Evolutionary conservation across 1,139 yeast genomes (phyloP).

Genomic region (Kodamaea sp.): DNA sequence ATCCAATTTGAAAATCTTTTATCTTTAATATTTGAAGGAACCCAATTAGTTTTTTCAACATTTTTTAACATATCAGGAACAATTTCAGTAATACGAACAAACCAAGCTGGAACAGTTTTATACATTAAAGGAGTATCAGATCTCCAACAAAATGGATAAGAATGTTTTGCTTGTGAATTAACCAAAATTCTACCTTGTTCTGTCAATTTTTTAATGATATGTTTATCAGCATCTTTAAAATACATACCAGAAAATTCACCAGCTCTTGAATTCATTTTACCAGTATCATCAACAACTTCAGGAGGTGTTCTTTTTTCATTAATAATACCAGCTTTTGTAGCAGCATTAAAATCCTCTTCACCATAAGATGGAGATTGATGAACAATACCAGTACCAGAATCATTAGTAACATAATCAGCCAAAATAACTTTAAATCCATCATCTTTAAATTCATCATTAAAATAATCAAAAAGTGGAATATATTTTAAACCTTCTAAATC

Average conservation of each 20-base stretch:
- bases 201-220: slow-evolving; percentile 79
- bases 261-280: slow-evolving; percentile 74
- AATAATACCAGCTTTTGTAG: slow-evolving; percentile 72
- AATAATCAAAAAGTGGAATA: slow-evolving; percentile 80
- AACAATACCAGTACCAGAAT: slow-evolving; percentile 98
- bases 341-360: slow-evolving; percentile 93
- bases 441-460: slow-evolving; percentile 69
- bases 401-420: slow-evolving; percentile 83
- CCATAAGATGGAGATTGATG: slow-evolving; percentile 99
- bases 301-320: slow-evolving; percentile 72
- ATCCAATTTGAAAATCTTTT: slow-evolving; percentile 98
- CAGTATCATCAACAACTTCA: slow-evolving; percentile 90
- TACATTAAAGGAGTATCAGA: slow-evolving; percentile 96
- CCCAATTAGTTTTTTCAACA: slow-evolving; percentile 90
- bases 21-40: slow-evolving; percentile 83
- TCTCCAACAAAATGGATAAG: slow-evolving; percentile 99
- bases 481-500: slow-evolving; percentile 77
- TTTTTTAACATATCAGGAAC: slow-evolving; percentile 87
- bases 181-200: slow-evolving; percentile 72
- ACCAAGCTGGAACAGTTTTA: slow-evolving; percentile 98
- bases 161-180: slow-evolving; percentile 83
- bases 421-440: slow-evolving; percentile 76
- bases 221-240: slow-evolving; percentile 94
- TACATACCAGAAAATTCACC: slow-evolving; percentile 75
- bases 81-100: slow-evolving; percentile 81